Conservation (phyloP, 2,329 filamentous ascomycete species). For the Arthrobotrys sinensis region DNA sequence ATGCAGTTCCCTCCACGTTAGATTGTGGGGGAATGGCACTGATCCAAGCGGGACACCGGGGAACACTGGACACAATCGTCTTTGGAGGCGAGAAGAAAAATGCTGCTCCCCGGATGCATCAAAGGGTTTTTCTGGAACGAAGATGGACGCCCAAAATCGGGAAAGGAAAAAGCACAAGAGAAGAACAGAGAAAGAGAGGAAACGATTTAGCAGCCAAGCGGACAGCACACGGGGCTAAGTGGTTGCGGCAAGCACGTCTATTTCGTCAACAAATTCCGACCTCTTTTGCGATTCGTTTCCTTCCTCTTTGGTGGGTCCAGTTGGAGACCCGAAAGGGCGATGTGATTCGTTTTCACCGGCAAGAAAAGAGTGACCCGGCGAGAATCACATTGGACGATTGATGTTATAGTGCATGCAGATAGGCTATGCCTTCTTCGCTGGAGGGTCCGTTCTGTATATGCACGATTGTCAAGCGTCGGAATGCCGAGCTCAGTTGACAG, state of each 20-base stretch:
- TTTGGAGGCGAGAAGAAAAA: constrained; percentile 50
- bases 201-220: constrained; percentile 39
- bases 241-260: constrained; percentile 40
- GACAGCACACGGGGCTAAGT: constrained; percentile 41
- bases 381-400: constrained; percentile 60
- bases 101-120: constrained; percentile 59
- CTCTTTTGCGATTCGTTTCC: constrained; percentile 48
- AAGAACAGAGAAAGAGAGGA: constrained; percentile 24
- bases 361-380: constrained; percentile 41
- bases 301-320: constrained; percentile 35
- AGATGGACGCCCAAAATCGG: constrained; percentile 48
- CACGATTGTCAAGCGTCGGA: constrained; percentile 44
- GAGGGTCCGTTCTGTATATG: constrained; percentile 36
- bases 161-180: constrained; percentile 20
- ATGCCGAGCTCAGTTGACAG: constrained; percentile 59
- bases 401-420: constrained; percentile 55
- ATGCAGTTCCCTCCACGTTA: constrained; percentile 48
- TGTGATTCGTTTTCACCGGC: constrained; percentile 59
- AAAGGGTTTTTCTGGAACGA: constrained; percentile 40
- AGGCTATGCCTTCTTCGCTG: constrained; percentile 56
- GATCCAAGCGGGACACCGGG: constrained; percentile 58
- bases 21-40: constrained; percentile 45
- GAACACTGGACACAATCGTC: constrained; percentile 56
- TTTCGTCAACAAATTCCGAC: constrained; percentile 34
- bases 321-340: constrained; percentile 28